These are phyloP conservation scores for Saccharum officinarum DNA, from an alignment of 176 grass and related monocot genomes.

Conservation along the genomic window DNA sequence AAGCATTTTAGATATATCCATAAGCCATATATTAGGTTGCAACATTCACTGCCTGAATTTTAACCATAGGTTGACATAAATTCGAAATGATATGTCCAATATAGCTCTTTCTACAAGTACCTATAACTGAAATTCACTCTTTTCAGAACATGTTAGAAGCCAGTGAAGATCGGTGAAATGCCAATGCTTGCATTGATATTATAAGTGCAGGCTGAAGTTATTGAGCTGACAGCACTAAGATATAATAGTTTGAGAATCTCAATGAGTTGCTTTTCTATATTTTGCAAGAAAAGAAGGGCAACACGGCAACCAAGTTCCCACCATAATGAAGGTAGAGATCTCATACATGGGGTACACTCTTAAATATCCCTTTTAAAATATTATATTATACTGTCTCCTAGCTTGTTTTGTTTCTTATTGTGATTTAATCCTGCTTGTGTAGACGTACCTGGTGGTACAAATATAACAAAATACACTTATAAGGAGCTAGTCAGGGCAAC, in stretches of 20 bases:
- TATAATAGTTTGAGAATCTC: constrained; percentile 12
- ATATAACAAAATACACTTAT: constrained; percentile 59
- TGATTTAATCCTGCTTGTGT: constrained; percentile 18
- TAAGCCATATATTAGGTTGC: not conserved
- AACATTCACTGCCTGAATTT: not conserved
- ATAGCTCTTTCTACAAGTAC: constrained; percentile 9
- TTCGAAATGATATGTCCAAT: not conserved
- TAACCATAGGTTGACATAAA: not conserved
- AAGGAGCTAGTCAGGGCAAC: constrained; percentile 61
- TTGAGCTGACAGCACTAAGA: not conserved
- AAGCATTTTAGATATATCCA: not conserved
- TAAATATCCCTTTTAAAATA: constrained; percentile 29
- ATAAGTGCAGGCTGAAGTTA: constrained; percentile 17
- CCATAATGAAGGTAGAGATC: constrained; percentile 53
- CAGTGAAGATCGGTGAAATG: constrained; percentile 15
- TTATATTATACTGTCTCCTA: not conserved
- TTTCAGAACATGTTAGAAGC: constrained; percentile 35
- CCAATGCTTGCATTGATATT: constrained; percentile 27
- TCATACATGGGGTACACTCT: constrained; percentile 19
- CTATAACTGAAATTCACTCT: constrained; percentile 17
- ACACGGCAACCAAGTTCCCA: constrained; percentile 32
- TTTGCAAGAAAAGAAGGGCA: constrained; percentile 41
- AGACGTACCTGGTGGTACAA: constrained; percentile 35
- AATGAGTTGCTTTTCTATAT: constrained; percentile 65
- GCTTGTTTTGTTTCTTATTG: constrained; percentile 20